phyloP scores from a whole-genome alignment of 768 basidiomycete genomes.

The Termitomyces sp. region DNA sequence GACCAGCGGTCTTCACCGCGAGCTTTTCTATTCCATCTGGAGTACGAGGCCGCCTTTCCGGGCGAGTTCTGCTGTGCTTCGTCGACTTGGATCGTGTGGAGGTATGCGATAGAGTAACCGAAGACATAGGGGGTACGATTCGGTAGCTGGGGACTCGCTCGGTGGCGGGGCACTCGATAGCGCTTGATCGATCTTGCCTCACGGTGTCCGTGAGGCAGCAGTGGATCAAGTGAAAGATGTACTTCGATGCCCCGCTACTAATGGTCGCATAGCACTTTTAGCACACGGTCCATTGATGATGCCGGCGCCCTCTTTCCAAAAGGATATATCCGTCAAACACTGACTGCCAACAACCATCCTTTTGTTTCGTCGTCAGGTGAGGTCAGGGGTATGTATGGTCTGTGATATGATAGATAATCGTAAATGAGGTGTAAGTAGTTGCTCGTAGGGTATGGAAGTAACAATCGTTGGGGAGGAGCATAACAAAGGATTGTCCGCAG shows the following conservation, averaged over 20 bases:
- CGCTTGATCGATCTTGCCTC: slow-evolving; percentile 19
- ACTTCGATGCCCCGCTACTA: slow-evolving; percentile 15
- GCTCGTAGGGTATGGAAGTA: slow-evolving; percentile 16
- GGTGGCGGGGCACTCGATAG: slow-evolving; percentile 1
- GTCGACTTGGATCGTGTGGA: slow-evolving; percentile 17
- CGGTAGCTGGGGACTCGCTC: background rate
- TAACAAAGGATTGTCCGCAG: slow-evolving; percentile 5
- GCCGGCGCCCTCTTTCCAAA: slow-evolving; percentile 6
- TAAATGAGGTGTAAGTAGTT: slow-evolving; percentile 14
- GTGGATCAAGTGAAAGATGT: slow-evolving; percentile 14
- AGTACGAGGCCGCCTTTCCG: background rate
- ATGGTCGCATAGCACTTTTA: slow-evolving; percentile 9
- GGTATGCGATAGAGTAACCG: slow-evolving; percentile 15
- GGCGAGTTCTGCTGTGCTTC: slow-evolving; percentile 6
- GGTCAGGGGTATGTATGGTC: slow-evolving; percentile 10
- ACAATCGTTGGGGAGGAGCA: slow-evolving; percentile 10
- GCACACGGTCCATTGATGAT: slow-evolving; percentile 7
- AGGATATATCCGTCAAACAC: slow-evolving; percentile 9
- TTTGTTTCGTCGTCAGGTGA: slow-evolving; percentile 10
- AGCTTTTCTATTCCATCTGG: slow-evolving; percentile 14
- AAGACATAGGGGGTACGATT: slow-evolving; percentile 14
- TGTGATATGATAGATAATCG: slow-evolving; percentile 9
- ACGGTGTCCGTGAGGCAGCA: slow-evolving; percentile 21
- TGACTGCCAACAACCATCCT: slow-evolving; percentile 10
- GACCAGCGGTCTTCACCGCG: slow-evolving; percentile 9